phyloP scores from a whole-genome alignment of 306 rosid genomes.

The Benincasa hispida region DNA sequence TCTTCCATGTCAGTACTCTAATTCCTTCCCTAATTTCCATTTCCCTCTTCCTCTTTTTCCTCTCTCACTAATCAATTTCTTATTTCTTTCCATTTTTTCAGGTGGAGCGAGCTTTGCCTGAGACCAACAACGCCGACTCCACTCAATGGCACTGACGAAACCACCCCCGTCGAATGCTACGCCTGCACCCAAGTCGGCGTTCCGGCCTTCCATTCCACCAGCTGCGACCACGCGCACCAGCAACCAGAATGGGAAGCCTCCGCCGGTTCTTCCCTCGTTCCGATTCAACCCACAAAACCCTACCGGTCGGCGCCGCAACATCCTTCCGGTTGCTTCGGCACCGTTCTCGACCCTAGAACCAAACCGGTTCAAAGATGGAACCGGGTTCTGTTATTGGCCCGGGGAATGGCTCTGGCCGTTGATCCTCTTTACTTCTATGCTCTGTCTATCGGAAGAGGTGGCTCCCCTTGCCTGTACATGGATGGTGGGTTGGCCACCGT shows the following conservation, averaged over 20 bases:
- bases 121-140: background rate
- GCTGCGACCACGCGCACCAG: conserved; percentile 48
- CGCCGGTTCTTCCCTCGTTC: conserved; percentile 68
- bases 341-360: conserved; percentile 64
- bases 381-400: conserved; percentile 64
- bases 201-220: conserved; percentile 86
- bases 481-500: conserved; percentile 68
- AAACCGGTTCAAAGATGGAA: conserved; percentile 83
- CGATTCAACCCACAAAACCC: conserved; percentile 33
- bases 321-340: conserved; percentile 30
- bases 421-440: conserved; percentile 91
- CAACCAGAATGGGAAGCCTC: conserved; percentile 91
- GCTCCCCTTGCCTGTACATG: conserved; percentile 85
- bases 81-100: conserved; percentile 1
- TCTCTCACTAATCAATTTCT: background rate
- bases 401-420: conserved; percentile 77
- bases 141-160: conserved; percentile 14
- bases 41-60: background rate
- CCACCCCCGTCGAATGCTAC: conserved; percentile 49
- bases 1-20: background rate
- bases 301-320: background rate
- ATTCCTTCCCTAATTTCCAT: too few species aligned
- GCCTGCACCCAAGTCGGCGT: conserved; percentile 87
- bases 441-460: conserved; percentile 71
- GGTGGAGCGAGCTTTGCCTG: conserved; percentile 35